These are phyloP conservation scores for Candida suzukii DNA, from an alignment of 805 yeast genomes.

Conservation along the genomic window DNA sequence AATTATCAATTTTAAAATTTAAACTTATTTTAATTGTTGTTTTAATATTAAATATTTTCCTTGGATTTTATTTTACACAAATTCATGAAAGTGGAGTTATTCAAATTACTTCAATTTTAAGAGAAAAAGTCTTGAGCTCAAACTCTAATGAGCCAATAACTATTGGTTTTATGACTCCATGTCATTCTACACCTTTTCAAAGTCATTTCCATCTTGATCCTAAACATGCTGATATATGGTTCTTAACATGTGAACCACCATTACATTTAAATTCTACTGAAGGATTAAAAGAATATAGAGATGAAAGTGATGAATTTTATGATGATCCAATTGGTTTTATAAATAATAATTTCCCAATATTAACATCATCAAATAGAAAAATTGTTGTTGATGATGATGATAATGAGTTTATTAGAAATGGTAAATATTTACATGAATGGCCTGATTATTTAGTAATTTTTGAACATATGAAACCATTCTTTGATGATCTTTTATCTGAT, in stretches of 20 bases:
- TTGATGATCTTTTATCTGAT: constrained; percentile 22
- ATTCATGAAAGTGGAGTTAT: constrained; percentile 85
- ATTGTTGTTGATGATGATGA: neutral
- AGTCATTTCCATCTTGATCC: constrained; percentile 61
- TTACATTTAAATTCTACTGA: constrained; percentile 27
- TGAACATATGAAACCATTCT: constrained; percentile 46
- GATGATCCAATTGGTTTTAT: constrained; percentile 56
- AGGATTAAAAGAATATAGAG: constrained; percentile 49
- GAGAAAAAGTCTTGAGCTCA: constrained; percentile 18
- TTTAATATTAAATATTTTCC: constrained; percentile 7
- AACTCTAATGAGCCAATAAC: constrained; percentile 32
- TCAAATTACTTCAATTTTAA: constrained; percentile 50
- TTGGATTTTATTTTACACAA: constrained; percentile 38
- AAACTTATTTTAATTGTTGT: constrained; percentile 5
- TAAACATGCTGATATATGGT: constrained; percentile 50
- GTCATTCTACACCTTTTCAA: constrained; percentile 97
- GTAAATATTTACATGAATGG: constrained; percentile 41
- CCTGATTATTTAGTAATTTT: constrained; percentile 72
- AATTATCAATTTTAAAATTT: constrained; percentile 1
- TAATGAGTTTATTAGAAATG: constrained; percentile 2
- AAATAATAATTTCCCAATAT: constrained; percentile 40
- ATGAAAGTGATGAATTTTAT: constrained; percentile 83
- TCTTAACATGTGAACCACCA: constrained; percentile 91
- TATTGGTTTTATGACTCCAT: constrained; percentile 85
- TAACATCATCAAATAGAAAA: constrained; percentile 3